A percentile compares a stretch with the other conserved stretches of the same genome.
Evolutionary conservation across 2,329 filamentous ascomycete species (phyloP).

Genomic region (Phaeosphaeriaceae sp.): DNA sequence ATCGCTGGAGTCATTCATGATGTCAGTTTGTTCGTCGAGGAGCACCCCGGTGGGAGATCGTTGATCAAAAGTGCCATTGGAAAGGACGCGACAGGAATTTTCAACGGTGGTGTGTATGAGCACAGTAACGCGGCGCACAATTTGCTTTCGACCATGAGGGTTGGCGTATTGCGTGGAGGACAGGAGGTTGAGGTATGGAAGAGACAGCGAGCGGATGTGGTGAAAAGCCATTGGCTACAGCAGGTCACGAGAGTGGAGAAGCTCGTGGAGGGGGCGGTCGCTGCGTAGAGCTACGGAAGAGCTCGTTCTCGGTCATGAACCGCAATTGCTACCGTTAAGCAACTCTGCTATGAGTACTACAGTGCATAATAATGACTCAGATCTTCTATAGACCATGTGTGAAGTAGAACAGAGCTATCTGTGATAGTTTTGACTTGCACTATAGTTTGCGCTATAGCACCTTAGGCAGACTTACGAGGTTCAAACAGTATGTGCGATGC

Average conservation of each 20-base stretch:
- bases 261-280: constrained; percentile 79
- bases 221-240: constrained; percentile 63
- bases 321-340: too few relatives aligned
- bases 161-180: constrained; percentile 48
- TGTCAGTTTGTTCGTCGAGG: constrained; percentile 42
- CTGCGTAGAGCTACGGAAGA: too few relatives aligned
- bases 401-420: too few relatives aligned
- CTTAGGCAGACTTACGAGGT: too few relatives aligned
- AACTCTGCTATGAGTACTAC: too few relatives aligned
- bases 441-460: too few relatives aligned
- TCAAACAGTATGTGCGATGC: too few relatives aligned
- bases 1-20: constrained; percentile 50
- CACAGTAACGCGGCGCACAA: constrained; percentile 52
- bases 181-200: constrained; percentile 52
- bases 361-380: too few relatives aligned
- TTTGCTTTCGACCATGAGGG: constrained; percentile 47
- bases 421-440: too few relatives aligned
- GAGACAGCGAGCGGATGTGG: constrained; percentile 1
- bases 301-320: too few relatives aligned
- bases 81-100: constrained; percentile 49
- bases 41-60: constrained; percentile 49
- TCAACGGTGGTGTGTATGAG: constrained; percentile 50
- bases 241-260: constrained; percentile 81
- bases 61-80: constrained; percentile 46
- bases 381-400: too few relatives aligned